Evolutionary conservation across 352 stramenopile species (phyloP), one percentile per base, ranked within the genome.

Genomic region (Phytophthora boehmeriae): DNA sequence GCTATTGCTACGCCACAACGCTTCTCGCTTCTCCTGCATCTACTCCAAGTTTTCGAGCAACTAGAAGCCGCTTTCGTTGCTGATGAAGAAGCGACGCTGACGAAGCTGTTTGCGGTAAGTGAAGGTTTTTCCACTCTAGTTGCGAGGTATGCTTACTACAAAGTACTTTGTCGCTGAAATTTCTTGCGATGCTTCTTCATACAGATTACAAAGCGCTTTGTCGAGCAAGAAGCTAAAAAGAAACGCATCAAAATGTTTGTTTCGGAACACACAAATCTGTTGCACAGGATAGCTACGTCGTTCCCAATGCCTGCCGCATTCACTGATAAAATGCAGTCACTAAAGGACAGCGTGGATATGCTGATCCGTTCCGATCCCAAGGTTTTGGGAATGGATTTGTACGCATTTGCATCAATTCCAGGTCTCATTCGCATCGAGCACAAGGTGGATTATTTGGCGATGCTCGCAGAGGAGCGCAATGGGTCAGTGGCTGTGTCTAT

Each of bases 361-460:
- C 63, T 91, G 1, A 70, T 91, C 14, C 75, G 78, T 11, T 91
- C 80, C 0, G 79, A 92, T n/a, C 71, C 80, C 3, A 92, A 92
- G 63, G 75, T 92, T 17, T 61, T 92, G 6, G 80, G 82, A 8
- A 65, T 89, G 19, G 80, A 92, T 38, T 65, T 92, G 59, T 88
- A 88, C 57, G 63, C 78, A 1, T 73, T 92, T 22, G 76, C 82
- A n/a, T 68, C 68, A 0, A 59, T 82, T 8, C 51, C 68, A 0
- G 54, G 49, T 19, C 28, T 88, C 11, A 71, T 92, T 25, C 68
- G 76, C 28, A 66, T 92, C n/a, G 80, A 92, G 52, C 79, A 92
- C 66, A 92, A 92, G 59, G 76, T 92, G 22, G 79, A 92, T 34
- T 92, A 92, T 34, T 50, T 92, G n/a, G 61, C 71, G 4, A 75